These are phyloP conservation scores for Syncephalastrum racemosum DNA, from an alignment of 371 early-diverging fungal species.

Conservation along the genomic window DNA sequence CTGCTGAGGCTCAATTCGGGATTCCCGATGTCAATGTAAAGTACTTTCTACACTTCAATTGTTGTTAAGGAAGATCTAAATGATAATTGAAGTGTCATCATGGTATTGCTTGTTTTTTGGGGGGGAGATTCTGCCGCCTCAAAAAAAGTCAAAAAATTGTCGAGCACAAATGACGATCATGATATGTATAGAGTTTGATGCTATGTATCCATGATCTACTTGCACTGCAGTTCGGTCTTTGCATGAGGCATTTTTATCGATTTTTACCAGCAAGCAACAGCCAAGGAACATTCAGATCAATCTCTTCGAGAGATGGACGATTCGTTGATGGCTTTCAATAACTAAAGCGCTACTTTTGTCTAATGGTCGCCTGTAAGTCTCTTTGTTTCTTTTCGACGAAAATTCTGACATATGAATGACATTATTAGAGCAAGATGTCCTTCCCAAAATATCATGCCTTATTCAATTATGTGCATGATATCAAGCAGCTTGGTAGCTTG, in stretches of 20 bases:
- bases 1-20: no score
- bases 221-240: not conserved
- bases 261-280: conserved; percentile 4
- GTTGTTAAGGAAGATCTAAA: no score
- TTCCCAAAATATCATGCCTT: conserved; percentile 11
- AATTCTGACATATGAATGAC: no score
- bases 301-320: not conserved
- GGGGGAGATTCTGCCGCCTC: no score
- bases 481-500: conserved; percentile 2
- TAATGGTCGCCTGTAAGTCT: not conserved
- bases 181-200: not conserved
- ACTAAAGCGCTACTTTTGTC: conserved; percentile 4
- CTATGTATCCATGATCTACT: not conserved
- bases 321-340: not conserved
- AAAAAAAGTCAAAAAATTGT: no score
- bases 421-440: not conserved
- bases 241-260: conserved; percentile 8
- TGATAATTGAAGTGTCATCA: no score
- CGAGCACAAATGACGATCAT: no score
- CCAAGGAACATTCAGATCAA: conserved; percentile 5
- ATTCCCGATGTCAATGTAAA: no score
- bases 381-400: no score
- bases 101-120: no score
- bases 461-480: conserved; percentile 2
- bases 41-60: no score